Conservation (phyloP, 2,329 filamentous ascomycete species). For the Colletotrichum tropicicola region DNA sequence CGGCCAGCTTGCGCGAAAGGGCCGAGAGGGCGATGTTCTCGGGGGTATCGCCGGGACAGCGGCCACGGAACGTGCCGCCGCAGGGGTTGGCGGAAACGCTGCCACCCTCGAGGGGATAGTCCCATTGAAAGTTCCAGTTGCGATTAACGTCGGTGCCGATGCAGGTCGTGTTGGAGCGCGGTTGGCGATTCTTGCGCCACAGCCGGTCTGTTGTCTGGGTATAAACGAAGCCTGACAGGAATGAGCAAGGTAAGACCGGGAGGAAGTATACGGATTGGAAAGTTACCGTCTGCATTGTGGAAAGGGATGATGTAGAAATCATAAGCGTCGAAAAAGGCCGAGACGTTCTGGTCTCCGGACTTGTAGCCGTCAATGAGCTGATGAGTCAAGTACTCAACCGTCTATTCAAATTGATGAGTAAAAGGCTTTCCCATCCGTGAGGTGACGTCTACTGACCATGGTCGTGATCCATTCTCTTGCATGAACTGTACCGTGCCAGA, state of each 20-base stretch:
- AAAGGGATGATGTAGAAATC: constrained; percentile 67
- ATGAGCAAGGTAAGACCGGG: constrained; percentile 8
- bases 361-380: constrained; percentile 54
- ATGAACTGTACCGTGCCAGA: constrained; percentile 62
- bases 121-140: constrained; percentile 59
- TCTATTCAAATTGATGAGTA: constrained; percentile 32
- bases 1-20: constrained; percentile 53
- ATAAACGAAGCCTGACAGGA: constrained; percentile 55
- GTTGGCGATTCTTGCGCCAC: constrained; percentile 63
- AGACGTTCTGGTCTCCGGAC: constrained; percentile 44
- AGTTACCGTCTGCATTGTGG: constrained; percentile 61
- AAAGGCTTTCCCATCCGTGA: neutral
- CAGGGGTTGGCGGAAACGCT: constrained; percentile 55
- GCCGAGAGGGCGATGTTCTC: constrained; percentile 57
- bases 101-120: constrained; percentile 37
- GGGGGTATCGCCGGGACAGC: constrained; percentile 50
- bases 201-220: constrained; percentile 58
- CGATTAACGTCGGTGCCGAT: constrained; percentile 62
- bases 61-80: constrained; percentile 53
- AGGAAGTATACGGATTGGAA: neutral
- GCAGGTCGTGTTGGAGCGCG: constrained; percentile 48
- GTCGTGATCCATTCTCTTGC: constrained; percentile 64
- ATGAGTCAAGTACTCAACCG: constrained; percentile 36
- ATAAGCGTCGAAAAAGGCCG: constrained; percentile 60
- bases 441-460: constrained; percentile 59